Base-by-base conservation (phyloP, 2,329 filamentous ascomycete genomes). In the Ceratocystis eucalypticola region DNA sequence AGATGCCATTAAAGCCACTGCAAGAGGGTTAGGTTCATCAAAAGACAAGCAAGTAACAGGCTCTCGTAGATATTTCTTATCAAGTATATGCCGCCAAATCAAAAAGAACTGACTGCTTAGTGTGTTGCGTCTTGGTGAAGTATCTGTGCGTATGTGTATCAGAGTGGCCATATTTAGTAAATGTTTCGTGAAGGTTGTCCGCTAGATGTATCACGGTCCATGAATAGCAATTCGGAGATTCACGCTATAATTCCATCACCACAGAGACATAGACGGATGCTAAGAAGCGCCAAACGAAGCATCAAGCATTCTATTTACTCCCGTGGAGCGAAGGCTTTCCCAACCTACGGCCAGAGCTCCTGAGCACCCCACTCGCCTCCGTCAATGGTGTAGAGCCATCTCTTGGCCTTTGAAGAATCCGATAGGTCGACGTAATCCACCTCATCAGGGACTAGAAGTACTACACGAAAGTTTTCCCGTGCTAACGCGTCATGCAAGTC, bases 361-460 rank as follows among this genome's bases (percentile, higher is more conserved):
- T 41, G 59, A 30, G 37, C 12, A 30, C 20, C 15, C 67, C 64
- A 68, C 48, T 55, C 50, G 0, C 64, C 59, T 10, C 74, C 20
- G 5, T 81, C 78, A 70, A 84, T 82, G 30, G 80, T 85, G 76
- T 91, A 93, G 68, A 83, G 77, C 79, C 85, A 88, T 71, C 91
- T 80, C 69, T 81, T 78, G 12, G 80, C 79, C 68, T 82, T 82
- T 61, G 81, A 80, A 0, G 86, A 83, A 72, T 90, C 82, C 66
- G 82, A 85, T 65, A 95, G 75, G 73, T 94, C 88, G 17, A 88
- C 79, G 71, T 82, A 80, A 73, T 96, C 91, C 22, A 95, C 86
- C 73, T 88, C 84, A 7, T 88, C 83, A 0, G 91, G 90, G 68
- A 86, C 82, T 70, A 96, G 87, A 55, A 94, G 84, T n/a, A 91